Percentiles rank a stretch among this genome's conserved stretches.
phyloP scores from a whole-genome alignment of 2,329 filamentous ascomycete species.

The Fusarium devonianum region DNA sequence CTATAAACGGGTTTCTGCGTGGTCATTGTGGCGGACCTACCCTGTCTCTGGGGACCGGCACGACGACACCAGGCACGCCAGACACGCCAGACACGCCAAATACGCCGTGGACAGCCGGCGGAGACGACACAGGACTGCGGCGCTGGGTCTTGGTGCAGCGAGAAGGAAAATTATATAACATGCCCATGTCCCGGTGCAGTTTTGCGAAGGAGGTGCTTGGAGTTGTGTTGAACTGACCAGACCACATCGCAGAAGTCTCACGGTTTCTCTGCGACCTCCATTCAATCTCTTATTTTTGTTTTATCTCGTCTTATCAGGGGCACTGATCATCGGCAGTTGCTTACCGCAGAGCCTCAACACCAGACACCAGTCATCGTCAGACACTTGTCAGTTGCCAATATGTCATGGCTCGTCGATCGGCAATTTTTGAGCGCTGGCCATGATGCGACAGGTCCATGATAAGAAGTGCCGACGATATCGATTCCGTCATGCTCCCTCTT shows the following conservation, averaged over 20 bases:
- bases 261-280: background rate
- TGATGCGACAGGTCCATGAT: conserved; percentile 12
- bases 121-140: conserved; percentile 22
- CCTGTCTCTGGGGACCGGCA: conserved; percentile 29
- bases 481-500: background rate
- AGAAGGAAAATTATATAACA: conserved; percentile 31
- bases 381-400: conserved; percentile 14
- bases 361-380: conserved; percentile 5
- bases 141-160: background rate
- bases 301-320: background rate
- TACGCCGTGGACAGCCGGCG: conserved; percentile 12
- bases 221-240: background rate
- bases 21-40: conserved; percentile 31
- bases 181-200: conserved; percentile 17
- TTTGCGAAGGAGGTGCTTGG: background rate
- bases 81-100: conserved; percentile 25
- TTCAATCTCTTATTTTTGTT: background rate
- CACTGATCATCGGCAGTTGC: conserved; percentile 24
- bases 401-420: conserved; percentile 9
- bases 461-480: conserved; percentile 15
- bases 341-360: conserved; percentile 34
- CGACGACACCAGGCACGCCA: conserved; percentile 17
- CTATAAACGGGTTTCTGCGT: conserved; percentile 20
- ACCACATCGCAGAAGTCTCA: conserved; percentile 13
- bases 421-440: conserved; percentile 7